Evolutionary conservation across 371 early-diverging fungal species (phyloP).

Genomic region (Dinochytrium kinnereticum): DNA sequence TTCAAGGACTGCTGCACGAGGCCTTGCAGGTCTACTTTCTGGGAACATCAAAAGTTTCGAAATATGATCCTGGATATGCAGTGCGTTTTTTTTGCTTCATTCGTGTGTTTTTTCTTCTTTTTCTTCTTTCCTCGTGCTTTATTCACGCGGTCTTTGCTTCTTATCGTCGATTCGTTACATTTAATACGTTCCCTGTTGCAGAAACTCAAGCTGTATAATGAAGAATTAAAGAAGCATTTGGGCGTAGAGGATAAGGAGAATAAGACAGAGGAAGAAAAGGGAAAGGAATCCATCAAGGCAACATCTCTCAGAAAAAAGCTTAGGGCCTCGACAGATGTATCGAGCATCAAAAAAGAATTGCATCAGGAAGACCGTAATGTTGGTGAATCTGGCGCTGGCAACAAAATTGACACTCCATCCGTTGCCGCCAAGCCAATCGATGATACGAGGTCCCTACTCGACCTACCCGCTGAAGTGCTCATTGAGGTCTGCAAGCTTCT

Average conservation of each 20-base stretch:
- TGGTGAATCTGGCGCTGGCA: not conserved
- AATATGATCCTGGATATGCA: constrained; percentile 4
- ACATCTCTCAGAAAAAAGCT: not conserved
- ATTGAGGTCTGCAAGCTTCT: constrained; percentile 1
- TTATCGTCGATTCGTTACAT: no score
- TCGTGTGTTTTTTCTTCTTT: no score
- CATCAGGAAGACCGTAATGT: not conserved
- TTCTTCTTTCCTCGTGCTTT: no score
- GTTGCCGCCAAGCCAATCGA: not conserved
- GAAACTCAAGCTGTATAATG: not conserved
- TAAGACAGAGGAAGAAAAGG: not conserved
- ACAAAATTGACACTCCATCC: no score
- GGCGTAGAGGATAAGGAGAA: not conserved
- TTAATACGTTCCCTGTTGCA: no score
- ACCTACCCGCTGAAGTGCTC: not conserved
- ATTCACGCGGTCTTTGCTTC: no score
- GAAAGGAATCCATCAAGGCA: not conserved
- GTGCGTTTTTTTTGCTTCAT: not conserved
- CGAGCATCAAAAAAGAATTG: not conserved
- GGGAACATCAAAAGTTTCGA: constrained; percentile 2
- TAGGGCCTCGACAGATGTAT: not conserved
- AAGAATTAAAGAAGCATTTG: constrained; percentile 1
- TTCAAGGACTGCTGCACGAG: not conserved
- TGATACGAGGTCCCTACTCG: not conserved
- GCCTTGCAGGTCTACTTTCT: not conserved